A percentile compares a stretch with the other conserved stretches of the same genome.
These are phyloP conservation scores for Ogataea trehalophila DNA, from an alignment of 805 yeast genomes.

Conservation along the genomic window DNA sequence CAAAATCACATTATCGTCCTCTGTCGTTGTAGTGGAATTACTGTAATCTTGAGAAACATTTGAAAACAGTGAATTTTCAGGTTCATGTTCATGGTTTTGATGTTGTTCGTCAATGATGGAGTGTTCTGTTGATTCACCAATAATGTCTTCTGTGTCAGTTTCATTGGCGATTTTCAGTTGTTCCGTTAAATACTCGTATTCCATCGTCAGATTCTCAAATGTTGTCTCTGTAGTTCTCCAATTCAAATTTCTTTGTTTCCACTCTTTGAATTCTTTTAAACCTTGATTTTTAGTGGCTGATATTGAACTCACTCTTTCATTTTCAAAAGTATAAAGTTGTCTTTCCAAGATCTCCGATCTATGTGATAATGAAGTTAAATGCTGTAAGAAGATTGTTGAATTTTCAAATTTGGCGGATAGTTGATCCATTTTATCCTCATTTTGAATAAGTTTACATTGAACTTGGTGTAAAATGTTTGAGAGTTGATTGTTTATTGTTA, in stretches of 20 bases:
- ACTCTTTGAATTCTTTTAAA: conserved; percentile 14
- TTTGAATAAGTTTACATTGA: conserved; percentile 14
- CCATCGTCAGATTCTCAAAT: conserved; percentile 38
- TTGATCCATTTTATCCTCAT: conserved; percentile 20
- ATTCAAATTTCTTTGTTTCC: conserved; percentile 33
- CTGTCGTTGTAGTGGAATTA: conserved; percentile 3
- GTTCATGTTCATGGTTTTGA: conserved; percentile 1
- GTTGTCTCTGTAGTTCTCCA: conserved; percentile 45
- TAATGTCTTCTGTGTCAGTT: background rate
- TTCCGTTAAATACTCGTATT: conserved; percentile 33
- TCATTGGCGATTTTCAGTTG: conserved; percentile 22
- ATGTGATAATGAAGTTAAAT: conserved; percentile 27
- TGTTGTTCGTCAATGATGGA: background rate
- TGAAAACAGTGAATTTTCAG: conserved; percentile 12
- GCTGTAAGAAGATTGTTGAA: conserved; percentile 25
- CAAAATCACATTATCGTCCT: conserved; percentile 3
- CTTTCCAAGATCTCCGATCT: conserved; percentile 32
- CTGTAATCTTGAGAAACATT: conserved; percentile 6
- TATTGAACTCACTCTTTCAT: conserved; percentile 8
- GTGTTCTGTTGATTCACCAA: background rate
- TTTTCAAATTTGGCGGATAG: conserved; percentile 22
- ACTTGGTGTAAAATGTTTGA: conserved; percentile 12
- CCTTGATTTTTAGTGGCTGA: conserved; percentile 21
- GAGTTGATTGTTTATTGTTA: conserved; percentile 14
- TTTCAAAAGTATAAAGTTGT: conserved; percentile 28